Percentiles rank a stretch among this genome's conserved stretches.
Conservation (phyloP, 225 moss, liverwort and hornwort genomes). For the Marchantia polymorpha region DNA sequence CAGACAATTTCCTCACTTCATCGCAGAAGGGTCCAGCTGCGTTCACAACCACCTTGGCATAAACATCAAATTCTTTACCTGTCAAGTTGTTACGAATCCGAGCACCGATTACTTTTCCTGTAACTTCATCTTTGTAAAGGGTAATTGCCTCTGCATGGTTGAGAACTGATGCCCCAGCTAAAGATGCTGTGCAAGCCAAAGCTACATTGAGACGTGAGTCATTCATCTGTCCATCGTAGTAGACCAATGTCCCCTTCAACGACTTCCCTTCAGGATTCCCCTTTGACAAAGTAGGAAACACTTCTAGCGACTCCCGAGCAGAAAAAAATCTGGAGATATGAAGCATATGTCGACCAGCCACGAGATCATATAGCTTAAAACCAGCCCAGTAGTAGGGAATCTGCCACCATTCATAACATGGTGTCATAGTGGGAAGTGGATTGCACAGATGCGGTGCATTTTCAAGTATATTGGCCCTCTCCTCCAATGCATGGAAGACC, state of each 20-base stretch:
- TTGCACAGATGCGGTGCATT: constrained; percentile 95
- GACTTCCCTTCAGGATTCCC: constrained; percentile 65
- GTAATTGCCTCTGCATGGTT: constrained; percentile 83
- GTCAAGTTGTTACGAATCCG: constrained; percentile 77
- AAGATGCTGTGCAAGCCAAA: constrained; percentile 81
- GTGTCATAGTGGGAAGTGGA: constrained; percentile 93
- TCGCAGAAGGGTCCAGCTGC: constrained; percentile 95
- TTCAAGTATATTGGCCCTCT: constrained; percentile 74
- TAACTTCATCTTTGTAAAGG: constrained; percentile 60
- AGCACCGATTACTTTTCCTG: constrained; percentile 64
- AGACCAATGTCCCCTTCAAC: constrained; percentile 90
- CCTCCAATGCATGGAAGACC: constrained; percentile 87
- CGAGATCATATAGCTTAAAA: constrained; percentile 88
- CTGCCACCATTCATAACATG: constrained; percentile 99
- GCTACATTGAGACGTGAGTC: constrained; percentile 92
- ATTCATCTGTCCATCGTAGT: constrained; percentile 99
- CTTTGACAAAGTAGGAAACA: constrained; percentile 80
- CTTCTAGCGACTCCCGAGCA: constrained; percentile 75
- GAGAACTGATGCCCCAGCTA: constrained; percentile 82
- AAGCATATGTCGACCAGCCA: constrained; percentile 90
- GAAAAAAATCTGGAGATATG: constrained; percentile 84
- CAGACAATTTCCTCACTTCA: constrained; percentile 58
- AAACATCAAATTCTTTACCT: constrained; percentile 81
- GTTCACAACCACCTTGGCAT: constrained; percentile 82
- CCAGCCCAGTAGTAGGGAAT: constrained; percentile 98